Evolutionary conservation across 2,329 filamentous ascomycete species (phyloP), one percentile per base, ranked within the genome.

Genomic region (Pestalotiopsis sp.): DNA sequence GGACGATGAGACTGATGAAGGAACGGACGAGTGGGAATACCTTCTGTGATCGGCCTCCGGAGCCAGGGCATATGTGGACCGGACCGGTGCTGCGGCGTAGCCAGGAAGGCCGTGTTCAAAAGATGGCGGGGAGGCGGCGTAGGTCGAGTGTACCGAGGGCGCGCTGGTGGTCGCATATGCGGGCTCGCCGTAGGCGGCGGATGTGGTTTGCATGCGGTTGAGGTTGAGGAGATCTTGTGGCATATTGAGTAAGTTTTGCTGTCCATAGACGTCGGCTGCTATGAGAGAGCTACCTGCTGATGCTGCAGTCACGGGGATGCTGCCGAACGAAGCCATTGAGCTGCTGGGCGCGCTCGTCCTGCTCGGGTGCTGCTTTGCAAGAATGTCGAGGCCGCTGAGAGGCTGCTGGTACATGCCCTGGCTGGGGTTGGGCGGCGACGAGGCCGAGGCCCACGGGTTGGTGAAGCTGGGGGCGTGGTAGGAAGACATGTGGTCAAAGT

Each of bases 11-110:
- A 79, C 78, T 76, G 88, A 87, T 58, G 64, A 66, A 75, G 83
- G 80, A 81, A 92, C 91, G 91, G 86, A 97, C 92, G 92, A 88
- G 81, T 96, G 93, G 73, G 94, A 95, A 76, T 93, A 90, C 79
- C 93, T 91, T 81, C 94, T 78, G 64, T 70, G 80, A 71, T 88
- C 85, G 78, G 88, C 76, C 78, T 87, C 83, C 78, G 89, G 80
- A 74, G 85, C 81, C 80, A 91, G 80, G 68, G 84, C 80, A 71
- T 88, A 89, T 17, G 86, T 81, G 72, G 88, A 83, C 80, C 88
- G 85, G 73, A 89, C 82, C 4, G 91, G 85, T 17, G 89, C 88
- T 13, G 89, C 85, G 56, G 90, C 88, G 77, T 96, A 97, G 69
- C 91, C 92, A 26, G 76, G 72, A 77, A 96, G 84, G 67, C 90